Conservation (phyloP, 2,329 filamentous ascomycete species). For the Botryotinia globosa region DNA sequence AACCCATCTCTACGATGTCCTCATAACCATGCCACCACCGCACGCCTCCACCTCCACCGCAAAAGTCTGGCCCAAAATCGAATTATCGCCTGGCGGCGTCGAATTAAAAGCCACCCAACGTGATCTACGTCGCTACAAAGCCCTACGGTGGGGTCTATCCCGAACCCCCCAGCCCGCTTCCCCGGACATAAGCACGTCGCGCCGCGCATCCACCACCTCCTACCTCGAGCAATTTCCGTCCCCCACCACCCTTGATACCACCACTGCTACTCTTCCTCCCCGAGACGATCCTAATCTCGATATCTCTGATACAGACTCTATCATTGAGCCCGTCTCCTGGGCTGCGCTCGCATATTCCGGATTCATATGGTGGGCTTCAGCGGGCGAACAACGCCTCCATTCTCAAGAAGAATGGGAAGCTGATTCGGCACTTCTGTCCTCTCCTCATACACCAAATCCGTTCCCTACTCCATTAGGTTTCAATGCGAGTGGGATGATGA, state of each 20-base stretch:
- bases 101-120: constrained; percentile 83
- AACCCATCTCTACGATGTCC: constrained; percentile 80
- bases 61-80: constrained; percentile 73
- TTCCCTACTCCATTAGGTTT: constrained; percentile 41
- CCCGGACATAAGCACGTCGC: constrained; percentile 19
- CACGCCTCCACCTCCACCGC: constrained; percentile 56
- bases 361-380: constrained; percentile 89
- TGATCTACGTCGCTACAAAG: constrained; percentile 76
- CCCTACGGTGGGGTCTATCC: constrained; percentile 62
- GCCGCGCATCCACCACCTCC: constrained; percentile 20
- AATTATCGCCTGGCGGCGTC: constrained; percentile 56
- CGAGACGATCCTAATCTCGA: constrained; percentile 43
- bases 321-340: constrained; percentile 66
- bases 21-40: constrained; percentile 74
- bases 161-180: constrained; percentile 36
- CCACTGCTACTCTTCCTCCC: constrained; percentile 31
- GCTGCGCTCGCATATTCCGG: constrained; percentile 73
- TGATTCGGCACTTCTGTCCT: constrained; percentile 53
- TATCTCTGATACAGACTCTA: constrained; percentile 49
- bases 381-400: constrained; percentile 66
- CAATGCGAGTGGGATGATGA: constrained; percentile 12
- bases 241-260: constrained; percentile 22
- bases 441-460: constrained; percentile 16
- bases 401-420: constrained; percentile 58
- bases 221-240: constrained; percentile 28